Conservation (phyloP, 495 filamentous ascomycete species). For the Chaetomium fimeti region DNA sequence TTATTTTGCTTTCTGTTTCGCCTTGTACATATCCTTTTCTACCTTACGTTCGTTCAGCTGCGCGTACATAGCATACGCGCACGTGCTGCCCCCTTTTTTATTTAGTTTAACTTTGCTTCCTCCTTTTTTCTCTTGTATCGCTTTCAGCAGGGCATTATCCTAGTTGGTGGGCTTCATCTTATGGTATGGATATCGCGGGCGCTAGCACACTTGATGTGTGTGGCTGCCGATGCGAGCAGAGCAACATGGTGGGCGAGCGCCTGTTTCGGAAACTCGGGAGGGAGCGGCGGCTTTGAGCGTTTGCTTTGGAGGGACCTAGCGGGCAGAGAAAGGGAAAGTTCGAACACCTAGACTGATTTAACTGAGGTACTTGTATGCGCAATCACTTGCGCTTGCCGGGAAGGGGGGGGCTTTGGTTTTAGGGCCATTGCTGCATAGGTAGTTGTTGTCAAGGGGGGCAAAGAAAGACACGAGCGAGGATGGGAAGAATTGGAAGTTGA, state of each 20-base stretch:
- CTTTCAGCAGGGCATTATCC: background rate
- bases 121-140: background rate
- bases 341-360: background rate
- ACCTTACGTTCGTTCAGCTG: background rate
- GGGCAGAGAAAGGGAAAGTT: background rate
- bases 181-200: background rate
- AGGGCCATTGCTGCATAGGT: too few relatives aligned
- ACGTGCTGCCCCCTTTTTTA: background rate
- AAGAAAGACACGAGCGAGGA: background rate
- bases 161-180: background rate
- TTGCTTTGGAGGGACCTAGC: background rate
- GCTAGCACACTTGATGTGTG: too few relatives aligned
- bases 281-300: background rate
- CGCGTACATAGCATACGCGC: background rate
- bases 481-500: background rate
- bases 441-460: background rate
- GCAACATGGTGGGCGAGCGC: too few relatives aligned
- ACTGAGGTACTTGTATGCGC: background rate
- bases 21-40: background rate
- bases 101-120: background rate
- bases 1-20: background rate
- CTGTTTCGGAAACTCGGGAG: too few relatives aligned
- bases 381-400: slow-evolving; percentile 6
- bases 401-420: too few relatives aligned
- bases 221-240: too few relatives aligned